A percentile compares a stretch with the other conserved stretches of the same genome.
These are phyloP conservation scores for Tricholoma sp. DNA, from an alignment of 768 basidiomycete genomes.

Conservation along the genomic window DNA sequence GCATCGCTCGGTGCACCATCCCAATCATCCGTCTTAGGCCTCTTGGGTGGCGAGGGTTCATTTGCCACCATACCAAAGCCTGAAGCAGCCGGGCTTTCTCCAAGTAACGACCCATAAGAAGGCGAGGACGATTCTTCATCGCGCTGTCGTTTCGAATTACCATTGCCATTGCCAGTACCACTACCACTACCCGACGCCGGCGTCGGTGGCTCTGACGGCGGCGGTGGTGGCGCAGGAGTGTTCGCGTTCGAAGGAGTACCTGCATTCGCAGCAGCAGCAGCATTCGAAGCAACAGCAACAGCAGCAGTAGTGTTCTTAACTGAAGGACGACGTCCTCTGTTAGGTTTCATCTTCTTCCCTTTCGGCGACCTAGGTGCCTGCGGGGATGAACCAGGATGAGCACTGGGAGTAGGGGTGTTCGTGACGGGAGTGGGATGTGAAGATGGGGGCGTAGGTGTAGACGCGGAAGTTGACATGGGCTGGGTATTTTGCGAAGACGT, in stretches of 20 bases:
- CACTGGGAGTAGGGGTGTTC: conserved; percentile 47
- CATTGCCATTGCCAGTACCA: conserved; percentile 6
- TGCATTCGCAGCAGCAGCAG: background rate
- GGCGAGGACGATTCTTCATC: conserved; percentile 50
- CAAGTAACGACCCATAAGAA: conserved; percentile 19
- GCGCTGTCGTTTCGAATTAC: conserved; percentile 39
- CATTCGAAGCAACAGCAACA: background rate
- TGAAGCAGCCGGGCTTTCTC: conserved; percentile 24
- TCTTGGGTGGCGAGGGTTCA: conserved; percentile 69
- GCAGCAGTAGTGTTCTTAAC: conserved; percentile 4
- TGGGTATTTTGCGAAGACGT: conserved; percentile 14
- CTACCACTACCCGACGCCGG: conserved; percentile 13
- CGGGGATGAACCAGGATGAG: conserved; percentile 50
- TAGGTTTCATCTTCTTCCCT: conserved; percentile 41
- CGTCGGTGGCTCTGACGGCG: conserved; percentile 17
- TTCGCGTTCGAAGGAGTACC: conserved; percentile 4
- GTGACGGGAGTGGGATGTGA: conserved; percentile 36
- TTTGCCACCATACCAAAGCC: conserved; percentile 24
- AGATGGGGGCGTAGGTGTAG: conserved; percentile 42
- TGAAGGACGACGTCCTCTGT: conserved; percentile 30
- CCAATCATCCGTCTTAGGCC: conserved; percentile 61
- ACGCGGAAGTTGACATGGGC: conserved; percentile 27
- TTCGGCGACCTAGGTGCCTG: conserved; percentile 71
- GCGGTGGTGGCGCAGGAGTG: conserved; percentile 23
- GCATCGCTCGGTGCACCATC: conserved; percentile 54